Base-by-base conservation (phyloP, 345 rosid species). In the Anastatica hierochuntica region DNA sequence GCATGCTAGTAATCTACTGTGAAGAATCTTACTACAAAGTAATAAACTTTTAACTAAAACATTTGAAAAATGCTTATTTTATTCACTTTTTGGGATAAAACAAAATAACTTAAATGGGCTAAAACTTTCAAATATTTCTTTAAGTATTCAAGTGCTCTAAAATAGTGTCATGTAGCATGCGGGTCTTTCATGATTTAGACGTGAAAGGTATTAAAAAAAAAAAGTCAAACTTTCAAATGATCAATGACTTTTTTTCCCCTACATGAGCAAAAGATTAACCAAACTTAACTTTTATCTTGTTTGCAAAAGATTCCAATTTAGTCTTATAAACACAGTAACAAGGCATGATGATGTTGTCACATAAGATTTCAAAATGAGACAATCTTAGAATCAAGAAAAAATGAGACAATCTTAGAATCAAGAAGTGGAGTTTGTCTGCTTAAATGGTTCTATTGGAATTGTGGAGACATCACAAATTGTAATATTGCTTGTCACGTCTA, bases 141-240 rank as follows among this genome's bases (percentile, higher is more conserved):
- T 14, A 34, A 43, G 21, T 44, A 55, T 47, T 43, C 35, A 64
- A 65, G 58, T 66, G 64, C 53, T 50, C 19, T 50, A 50, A 35
- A 14, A 58, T 43, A 66, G 64, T 57, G 39, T n/a, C n/a, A n/a
- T n/a, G 30, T 7, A 45, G 61, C 61, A 67, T 30, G 62, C 61
- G 51, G n/a, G 52, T 45, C 27, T 24, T 56, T 17, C 39, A 46
- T 60, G 72, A 53, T 59, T 39, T 46, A 53, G 72, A 67, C 66
- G 72, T 67, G 66, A 40, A 36, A 58, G 14, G 4, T 14, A 5
- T n/a, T n/a, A 37, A 51, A 38, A 52, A 45, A 52, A 51, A 49
- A 52, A 14, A 4, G 53, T 59, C 56, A 67, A 53, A 45, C 55
- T 67, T 66, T 59, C 55, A 33, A 59, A 67, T 60, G 61, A 67